These are phyloP conservation scores for Pyricularia pennisetigena DNA, from an alignment of 2,329 filamentous ascomycete species.

Conservation along the genomic window DNA sequence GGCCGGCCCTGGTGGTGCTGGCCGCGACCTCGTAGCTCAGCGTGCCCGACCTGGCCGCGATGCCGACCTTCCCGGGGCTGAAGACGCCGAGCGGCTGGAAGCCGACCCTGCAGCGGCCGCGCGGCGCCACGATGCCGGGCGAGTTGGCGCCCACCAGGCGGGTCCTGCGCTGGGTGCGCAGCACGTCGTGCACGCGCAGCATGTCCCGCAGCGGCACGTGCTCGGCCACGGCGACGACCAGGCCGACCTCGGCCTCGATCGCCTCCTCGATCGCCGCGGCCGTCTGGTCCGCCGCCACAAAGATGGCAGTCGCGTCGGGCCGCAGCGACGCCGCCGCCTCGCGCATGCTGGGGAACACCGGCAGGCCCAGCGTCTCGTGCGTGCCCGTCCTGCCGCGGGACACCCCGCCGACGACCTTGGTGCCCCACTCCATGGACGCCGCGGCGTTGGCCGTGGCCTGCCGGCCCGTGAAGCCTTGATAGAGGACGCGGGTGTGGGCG, in stretches of 20 bases:
- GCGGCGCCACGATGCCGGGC: slow-evolving; percentile 68
- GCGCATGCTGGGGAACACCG: slow-evolving; percentile 23
- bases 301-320: slow-evolving; percentile 73
- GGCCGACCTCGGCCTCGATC: slow-evolving; percentile 67
- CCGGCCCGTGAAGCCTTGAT: slow-evolving; percentile 30
- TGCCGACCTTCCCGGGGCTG: slow-evolving; percentile 59
- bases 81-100: slow-evolving; percentile 72
- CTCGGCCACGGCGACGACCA: slow-evolving; percentile 72
- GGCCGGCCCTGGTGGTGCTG: slow-evolving; percentile 60
- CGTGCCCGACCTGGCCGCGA: slow-evolving; percentile 73
- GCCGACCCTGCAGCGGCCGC: slow-evolving; percentile 64
- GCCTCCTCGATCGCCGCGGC: slow-evolving; percentile 68
- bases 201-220: slow-evolving; percentile 74
- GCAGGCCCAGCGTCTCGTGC: slow-evolving; percentile 58
- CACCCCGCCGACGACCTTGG: slow-evolving; percentile 70
- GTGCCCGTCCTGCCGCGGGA: slow-evolving; percentile 55
- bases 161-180: slow-evolving; percentile 61
- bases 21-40: slow-evolving; percentile 73
- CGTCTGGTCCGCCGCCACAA: slow-evolving; percentile 67
- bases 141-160: slow-evolving; percentile 73
- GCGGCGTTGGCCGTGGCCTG: slow-evolving; percentile 66
- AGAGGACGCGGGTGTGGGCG: slow-evolving; percentile 28
- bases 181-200: slow-evolving; percentile 57
- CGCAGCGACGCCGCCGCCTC: slow-evolving; percentile 37
- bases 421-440: slow-evolving; percentile 69